These are phyloP conservation scores for Tetradesmus obliquus DNA, from an alignment of 139 green algal genomes.

Conservation along the genomic window DNA sequence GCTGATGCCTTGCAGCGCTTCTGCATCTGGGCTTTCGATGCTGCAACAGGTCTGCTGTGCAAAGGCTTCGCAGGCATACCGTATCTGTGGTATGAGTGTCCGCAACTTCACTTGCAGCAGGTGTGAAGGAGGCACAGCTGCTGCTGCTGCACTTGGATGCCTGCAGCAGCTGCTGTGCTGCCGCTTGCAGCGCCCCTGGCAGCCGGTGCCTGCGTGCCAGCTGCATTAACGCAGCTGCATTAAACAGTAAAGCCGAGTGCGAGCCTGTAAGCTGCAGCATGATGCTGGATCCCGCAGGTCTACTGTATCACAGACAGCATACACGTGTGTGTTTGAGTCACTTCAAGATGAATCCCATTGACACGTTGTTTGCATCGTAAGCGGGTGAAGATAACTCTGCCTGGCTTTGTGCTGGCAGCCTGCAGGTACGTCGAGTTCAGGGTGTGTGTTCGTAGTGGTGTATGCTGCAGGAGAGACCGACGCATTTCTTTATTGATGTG, in stretches of 20 bases:
- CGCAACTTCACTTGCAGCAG: not conserved
- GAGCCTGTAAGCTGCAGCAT: not conserved
- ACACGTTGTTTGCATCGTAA: not conserved
- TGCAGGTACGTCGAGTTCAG: not conserved
- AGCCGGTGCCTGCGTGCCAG: not conserved
- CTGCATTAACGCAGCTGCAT: not conserved
- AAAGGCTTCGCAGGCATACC: not conserved
- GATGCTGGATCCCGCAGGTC: not conserved
- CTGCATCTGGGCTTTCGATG: not conserved
- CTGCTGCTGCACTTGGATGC: not conserved
- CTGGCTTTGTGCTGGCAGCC: not conserved
- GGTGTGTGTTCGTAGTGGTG: not conserved
- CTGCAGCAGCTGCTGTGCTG: conserved; percentile 19
- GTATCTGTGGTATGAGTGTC: not conserved
- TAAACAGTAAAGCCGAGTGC: not conserved
- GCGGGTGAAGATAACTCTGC: not conserved
- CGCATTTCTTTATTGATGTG: not conserved
- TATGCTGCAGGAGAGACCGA: not conserved
- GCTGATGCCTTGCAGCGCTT: not conserved
- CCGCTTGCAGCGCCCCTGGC: not conserved
- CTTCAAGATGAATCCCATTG: not conserved
- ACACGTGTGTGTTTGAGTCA: not conserved
- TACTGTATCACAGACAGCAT: not conserved
- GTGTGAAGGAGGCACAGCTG: not conserved
- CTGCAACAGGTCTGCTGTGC: not conserved